Conservation (phyloP, 179 eudicot species). For the Camellia oleifera region DNA sequence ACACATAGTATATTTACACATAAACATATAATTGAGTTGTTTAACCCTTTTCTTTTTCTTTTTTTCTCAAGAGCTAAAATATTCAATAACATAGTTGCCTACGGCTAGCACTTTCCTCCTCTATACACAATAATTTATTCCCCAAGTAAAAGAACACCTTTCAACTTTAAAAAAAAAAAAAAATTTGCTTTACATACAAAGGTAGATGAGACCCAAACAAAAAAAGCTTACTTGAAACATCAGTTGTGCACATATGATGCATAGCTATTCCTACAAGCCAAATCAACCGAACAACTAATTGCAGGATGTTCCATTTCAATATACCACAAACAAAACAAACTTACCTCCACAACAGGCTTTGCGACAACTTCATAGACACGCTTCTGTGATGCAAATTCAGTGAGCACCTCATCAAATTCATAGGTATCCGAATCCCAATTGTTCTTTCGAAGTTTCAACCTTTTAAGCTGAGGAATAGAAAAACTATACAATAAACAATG, state of each 20-base stretch:
- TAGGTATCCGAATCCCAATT: constrained; percentile 99
- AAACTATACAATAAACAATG: constrained; percentile 4
- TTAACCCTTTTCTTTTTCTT: background rate
- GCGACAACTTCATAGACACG: constrained; percentile 99
- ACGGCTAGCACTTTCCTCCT: background rate
- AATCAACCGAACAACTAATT: background rate
- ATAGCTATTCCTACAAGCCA: background rate
- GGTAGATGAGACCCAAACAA: background rate
- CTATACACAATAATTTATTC: too few relatives aligned
- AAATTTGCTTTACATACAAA: background rate
- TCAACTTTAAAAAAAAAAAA: too few relatives aligned
- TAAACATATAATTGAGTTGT: background rate
- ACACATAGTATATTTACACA: background rate
- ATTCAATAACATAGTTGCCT: background rate
- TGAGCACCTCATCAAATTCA: constrained; percentile 96
- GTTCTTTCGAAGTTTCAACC: constrained; percentile 93
- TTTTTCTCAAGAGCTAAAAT: background rate
- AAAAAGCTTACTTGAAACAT: background rate
- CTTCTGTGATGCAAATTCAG: constrained; percentile 91
- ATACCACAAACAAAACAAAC: constrained; percentile 20
- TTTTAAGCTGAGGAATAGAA: constrained; percentile 59
- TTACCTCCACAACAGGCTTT: constrained; percentile 95
- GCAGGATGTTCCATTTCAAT: background rate
- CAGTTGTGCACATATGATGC: background rate
- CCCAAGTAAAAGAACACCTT: background rate